Conservation (phyloP, 176 grass and related monocot genomes). For the Tillandsia fasciculata region DNA sequence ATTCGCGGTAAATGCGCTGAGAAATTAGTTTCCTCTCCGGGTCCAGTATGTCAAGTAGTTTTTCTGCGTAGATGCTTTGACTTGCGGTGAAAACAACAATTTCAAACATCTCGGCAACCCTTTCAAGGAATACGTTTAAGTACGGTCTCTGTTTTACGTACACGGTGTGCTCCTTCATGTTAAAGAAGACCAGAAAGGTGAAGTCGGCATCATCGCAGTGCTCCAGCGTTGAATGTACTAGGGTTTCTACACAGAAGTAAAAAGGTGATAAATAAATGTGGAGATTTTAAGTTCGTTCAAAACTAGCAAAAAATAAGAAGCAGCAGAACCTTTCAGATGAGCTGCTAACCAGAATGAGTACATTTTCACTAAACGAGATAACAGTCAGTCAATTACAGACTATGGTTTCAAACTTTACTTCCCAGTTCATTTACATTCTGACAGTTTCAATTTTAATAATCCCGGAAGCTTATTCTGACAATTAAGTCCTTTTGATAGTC, state of each 20-base stretch:
- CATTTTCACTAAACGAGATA: no score
- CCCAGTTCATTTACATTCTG: no score
- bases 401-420: no score
- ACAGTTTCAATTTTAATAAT: no score
- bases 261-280: conserved; percentile 12
- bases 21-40: conserved; percentile 77
- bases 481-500: no score
- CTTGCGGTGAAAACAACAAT: conserved; percentile 95
- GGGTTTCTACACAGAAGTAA: conserved; percentile 69
- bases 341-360: no score
- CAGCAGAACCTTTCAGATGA: no score
- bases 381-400: no score
- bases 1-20: conserved; percentile 66
- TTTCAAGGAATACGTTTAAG: conserved; percentile 84
- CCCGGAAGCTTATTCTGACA: no score
- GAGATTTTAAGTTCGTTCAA: background rate
- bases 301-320: no score
- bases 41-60: conserved; percentile 86
- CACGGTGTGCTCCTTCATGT: conserved; percentile 84
- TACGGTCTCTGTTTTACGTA: conserved; percentile 80
- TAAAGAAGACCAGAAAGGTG: conserved; percentile 73
- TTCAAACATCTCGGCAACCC: conserved; percentile 79
- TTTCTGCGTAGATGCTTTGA: conserved; percentile 80
- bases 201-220: conserved; percentile 58
- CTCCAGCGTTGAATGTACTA: conserved; percentile 88